Conservation (phyloP, 805 yeast species). For the Kluyveromyces starmeri region DNA sequence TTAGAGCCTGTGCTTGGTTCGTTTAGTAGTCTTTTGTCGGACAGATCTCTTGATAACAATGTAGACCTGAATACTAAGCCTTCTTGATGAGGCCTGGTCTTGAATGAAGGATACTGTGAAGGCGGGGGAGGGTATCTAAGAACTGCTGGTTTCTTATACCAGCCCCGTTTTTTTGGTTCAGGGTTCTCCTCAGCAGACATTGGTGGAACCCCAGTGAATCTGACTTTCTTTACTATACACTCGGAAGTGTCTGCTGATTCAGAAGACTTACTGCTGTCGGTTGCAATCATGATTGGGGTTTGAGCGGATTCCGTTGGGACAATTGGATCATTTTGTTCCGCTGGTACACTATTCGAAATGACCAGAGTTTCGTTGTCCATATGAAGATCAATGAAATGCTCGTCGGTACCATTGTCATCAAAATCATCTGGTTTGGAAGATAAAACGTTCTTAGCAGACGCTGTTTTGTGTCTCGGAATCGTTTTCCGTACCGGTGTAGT, state of each 20-base stretch:
- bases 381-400: slow-evolving; percentile 1
- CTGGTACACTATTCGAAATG: not conserved
- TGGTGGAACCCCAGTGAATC: slow-evolving; percentile 31
- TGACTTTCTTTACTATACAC: slow-evolving; percentile 21
- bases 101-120: slow-evolving; percentile 10
- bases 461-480: too few species aligned
- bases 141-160: slow-evolving; percentile 31
- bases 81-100: slow-evolving; percentile 22
- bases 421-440: not conserved
- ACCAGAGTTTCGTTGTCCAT: slow-evolving; percentile 1
- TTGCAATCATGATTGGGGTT: not conserved
- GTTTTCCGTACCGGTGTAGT: too few species aligned
- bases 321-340: not conserved
- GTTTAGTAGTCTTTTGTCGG: too few species aligned
- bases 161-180: slow-evolving; percentile 27
- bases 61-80: slow-evolving; percentile 29
- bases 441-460: too few species aligned
- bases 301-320: not conserved
- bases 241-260: not conserved
- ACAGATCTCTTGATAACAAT: slow-evolving; percentile 14
- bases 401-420: slow-evolving; percentile 1
- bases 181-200: slow-evolving; percentile 24
- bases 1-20: slow-evolving; percentile 6
- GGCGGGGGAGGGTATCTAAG: slow-evolving; percentile 27
- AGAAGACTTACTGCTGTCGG: not conserved